Percentiles rank a stretch among this genome's conserved stretches.
Evolutionary conservation across 768 basidiomycete genomes (phyloP).

Genomic region (Lactarius evosmus): DNA sequence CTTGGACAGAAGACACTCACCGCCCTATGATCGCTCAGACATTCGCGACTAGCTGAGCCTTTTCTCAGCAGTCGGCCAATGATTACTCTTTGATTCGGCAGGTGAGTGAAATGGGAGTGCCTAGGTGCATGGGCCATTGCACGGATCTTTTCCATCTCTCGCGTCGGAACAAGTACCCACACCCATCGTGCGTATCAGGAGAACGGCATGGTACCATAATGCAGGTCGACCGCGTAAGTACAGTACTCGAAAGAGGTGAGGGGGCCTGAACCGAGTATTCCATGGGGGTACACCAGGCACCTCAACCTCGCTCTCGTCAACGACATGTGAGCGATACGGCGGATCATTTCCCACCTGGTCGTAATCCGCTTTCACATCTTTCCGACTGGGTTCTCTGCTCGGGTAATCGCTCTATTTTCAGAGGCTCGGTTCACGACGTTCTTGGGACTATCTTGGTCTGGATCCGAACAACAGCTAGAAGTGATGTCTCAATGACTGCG

Average conservation of each 20-base stretch:
- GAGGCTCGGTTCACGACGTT: constrained; percentile 31
- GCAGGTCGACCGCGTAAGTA: neutral
- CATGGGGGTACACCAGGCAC: neutral
- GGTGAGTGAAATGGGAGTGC: neutral
- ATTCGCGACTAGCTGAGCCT: neutral
- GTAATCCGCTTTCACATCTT: constrained; percentile 30
- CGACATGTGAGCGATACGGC: neutral
- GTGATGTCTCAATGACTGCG: no score
- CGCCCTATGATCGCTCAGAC: neutral
- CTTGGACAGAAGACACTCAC: no score
- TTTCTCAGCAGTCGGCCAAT: neutral
- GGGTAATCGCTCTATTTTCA: constrained; percentile 28
- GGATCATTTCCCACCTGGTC: neutral
- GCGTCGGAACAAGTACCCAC: neutral
- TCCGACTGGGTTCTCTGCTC: neutral
- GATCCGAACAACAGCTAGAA: neutral
- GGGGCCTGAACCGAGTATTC: neutral
- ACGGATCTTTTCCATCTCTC: neutral
- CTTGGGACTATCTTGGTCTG: constrained; percentile 29
- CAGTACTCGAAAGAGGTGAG: neutral
- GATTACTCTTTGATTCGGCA: neutral
- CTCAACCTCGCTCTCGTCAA: constrained; percentile 15
- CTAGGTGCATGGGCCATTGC: neutral
- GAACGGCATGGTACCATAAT: neutral
- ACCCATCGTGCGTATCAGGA: neutral